Conservation (phyloP, 139 green algal genomes). For the Tetratostichococcus sp. region DNA sequence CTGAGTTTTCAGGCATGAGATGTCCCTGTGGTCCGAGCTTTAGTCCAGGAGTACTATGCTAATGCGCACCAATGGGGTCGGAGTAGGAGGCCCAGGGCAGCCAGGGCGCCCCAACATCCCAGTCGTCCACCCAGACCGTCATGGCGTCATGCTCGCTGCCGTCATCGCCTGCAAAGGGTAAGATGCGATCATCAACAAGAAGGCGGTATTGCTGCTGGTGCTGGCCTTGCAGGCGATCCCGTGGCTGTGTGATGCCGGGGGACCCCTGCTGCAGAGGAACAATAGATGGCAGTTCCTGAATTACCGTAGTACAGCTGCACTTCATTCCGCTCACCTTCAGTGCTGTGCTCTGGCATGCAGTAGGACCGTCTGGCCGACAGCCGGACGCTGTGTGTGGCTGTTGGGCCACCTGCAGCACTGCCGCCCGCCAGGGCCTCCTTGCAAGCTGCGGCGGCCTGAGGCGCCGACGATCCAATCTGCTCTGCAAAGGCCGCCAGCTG, state of each 20-base stretch:
- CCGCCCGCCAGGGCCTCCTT: neutral
- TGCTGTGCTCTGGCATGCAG: neutral
- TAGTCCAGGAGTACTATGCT: too few species aligned
- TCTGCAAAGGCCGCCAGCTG: slow-evolving; percentile 55
- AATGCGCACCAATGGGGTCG: slow-evolving; percentile 47
- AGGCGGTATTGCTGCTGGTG: too few species aligned
- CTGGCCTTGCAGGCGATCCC: too few species aligned
- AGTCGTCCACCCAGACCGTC: slow-evolving; percentile 23
- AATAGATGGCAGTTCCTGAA: too few species aligned
- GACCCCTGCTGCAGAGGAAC: too few species aligned
- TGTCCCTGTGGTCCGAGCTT: too few species aligned
- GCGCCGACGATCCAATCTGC: slow-evolving; percentile 33
- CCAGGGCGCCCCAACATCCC: slow-evolving; percentile 60
- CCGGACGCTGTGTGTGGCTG: neutral
- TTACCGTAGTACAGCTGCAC: too few species aligned
- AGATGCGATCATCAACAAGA: too few species aligned
- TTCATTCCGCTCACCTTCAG: too few species aligned
- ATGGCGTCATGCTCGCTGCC: neutral
- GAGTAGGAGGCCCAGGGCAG: slow-evolving; percentile 52
- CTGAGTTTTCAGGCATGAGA: too few species aligned
- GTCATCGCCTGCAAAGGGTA: neutral
- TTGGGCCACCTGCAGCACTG: neutral
- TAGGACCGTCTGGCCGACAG: neutral
- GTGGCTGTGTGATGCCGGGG: too few species aligned
- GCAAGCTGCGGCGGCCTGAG: slow-evolving; percentile 37